A percentile compares a stretch with the other conserved stretches of the same genome.
phyloP scores from a whole-genome alignment of 2,329 filamentous ascomycete species.

The Pseudohalonectria lignicola region DNA sequence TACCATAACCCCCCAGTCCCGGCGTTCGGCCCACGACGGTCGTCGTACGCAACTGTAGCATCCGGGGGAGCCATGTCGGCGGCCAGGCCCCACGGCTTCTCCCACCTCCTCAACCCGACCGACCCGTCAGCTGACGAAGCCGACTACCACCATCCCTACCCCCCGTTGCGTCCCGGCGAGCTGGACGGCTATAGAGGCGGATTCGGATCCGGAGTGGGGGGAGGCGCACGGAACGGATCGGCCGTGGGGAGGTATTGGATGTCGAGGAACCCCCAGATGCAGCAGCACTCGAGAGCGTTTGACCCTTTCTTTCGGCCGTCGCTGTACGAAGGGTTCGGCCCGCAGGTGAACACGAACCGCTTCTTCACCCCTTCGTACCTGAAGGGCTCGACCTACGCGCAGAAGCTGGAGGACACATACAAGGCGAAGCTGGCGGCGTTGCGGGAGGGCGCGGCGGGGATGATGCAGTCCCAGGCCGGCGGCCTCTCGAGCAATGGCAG shows the following conservation, averaged over 20 bases:
- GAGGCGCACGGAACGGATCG: neutral
- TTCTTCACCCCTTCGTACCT: slow-evolving; percentile 87
- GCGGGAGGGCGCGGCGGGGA: slow-evolving; percentile 21
- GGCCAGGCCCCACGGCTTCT: slow-evolving; percentile 32
- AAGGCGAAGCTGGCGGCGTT: slow-evolving; percentile 43
- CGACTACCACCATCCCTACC: neutral
- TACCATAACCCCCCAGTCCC: slow-evolving; percentile 20
- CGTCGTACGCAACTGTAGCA: slow-evolving; percentile 22
- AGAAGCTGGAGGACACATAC: slow-evolving; percentile 61
- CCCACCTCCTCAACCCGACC: no score
- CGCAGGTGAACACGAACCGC: slow-evolving; percentile 9
- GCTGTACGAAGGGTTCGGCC: slow-evolving; percentile 10
- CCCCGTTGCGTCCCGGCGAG: neutral
- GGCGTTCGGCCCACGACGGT: slow-evolving; percentile 5
- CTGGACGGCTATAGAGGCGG: neutral
- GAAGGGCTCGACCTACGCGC: slow-evolving; percentile 63
- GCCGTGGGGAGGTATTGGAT: slow-evolving; percentile 1
- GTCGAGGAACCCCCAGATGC: slow-evolving; percentile 20
- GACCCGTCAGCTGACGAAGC: slow-evolving; percentile 3
- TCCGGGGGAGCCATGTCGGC: slow-evolving; percentile 23
- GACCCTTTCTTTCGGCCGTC: slow-evolving; percentile 29
- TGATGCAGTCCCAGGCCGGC: slow-evolving; percentile 11
- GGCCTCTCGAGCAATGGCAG: neutral
- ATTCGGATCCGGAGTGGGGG: neutral
- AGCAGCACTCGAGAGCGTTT: slow-evolving; percentile 41